phyloP scores from a whole-genome alignment of 768 basidiomycete genomes.

The Phlebiopsis gigantea region DNA sequence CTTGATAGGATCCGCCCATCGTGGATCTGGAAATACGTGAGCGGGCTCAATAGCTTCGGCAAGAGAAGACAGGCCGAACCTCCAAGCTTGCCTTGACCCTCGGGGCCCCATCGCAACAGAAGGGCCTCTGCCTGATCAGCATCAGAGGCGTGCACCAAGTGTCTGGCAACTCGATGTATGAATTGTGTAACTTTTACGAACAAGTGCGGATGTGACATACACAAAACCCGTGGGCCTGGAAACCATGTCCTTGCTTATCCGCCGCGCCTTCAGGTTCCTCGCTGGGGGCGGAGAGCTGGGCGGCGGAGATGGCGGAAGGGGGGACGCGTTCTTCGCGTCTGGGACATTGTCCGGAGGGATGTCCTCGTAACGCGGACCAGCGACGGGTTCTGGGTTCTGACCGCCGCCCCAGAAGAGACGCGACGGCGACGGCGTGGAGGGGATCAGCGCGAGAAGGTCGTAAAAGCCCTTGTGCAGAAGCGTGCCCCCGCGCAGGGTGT shows the following conservation, averaged over 20 bases:
- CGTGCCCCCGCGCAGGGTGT: slow-evolving; percentile 59
- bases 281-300: slow-evolving; percentile 28
- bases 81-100: slow-evolving; percentile 84
- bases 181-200: slow-evolving; percentile 10
- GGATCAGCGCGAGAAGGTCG: slow-evolving; percentile 75
- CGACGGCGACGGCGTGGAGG: slow-evolving; percentile 58
- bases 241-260: slow-evolving; percentile 87
- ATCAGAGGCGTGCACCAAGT: slow-evolving; percentile 88
- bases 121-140: slow-evolving; percentile 85
- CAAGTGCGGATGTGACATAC: slow-evolving; percentile 43
- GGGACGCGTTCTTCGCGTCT: slow-evolving; percentile 21
- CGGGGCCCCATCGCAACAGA: slow-evolving; percentile 83
- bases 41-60: slow-evolving; percentile 6
- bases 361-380: slow-evolving; percentile 69
- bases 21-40: slow-evolving; percentile 56
- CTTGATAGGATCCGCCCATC: slow-evolving; percentile 88
- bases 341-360: slow-evolving; percentile 26
- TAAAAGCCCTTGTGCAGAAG: slow-evolving; percentile 89
- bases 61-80: slow-evolving; percentile 36
- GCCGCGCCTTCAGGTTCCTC: slow-evolving; percentile 47
- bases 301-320: slow-evolving; percentile 24
- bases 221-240: slow-evolving; percentile 78
- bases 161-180: slow-evolving; percentile 39
- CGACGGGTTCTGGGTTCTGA: slow-evolving; percentile 36
- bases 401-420: slow-evolving; percentile 47